These are phyloP conservation scores for Exsudoporus frostii DNA, from an alignment of 768 basidiomycete genomes.

Conservation along the genomic window DNA sequence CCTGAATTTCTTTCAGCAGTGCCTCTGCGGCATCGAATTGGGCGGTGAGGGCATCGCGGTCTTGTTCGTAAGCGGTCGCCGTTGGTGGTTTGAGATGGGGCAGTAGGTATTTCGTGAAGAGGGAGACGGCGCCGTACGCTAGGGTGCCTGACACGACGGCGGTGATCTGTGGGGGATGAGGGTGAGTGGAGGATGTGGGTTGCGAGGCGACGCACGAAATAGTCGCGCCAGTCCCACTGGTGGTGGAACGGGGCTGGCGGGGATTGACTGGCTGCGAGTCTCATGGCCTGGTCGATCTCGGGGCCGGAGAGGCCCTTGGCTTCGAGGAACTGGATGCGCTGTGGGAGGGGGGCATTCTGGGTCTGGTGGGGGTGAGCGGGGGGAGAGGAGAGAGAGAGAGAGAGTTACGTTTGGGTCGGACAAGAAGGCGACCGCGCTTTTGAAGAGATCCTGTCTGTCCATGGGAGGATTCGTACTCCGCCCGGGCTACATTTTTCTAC, in stretches of 20 bases:
- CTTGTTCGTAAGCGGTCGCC: slow-evolving; percentile 84
- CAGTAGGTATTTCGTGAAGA: slow-evolving; percentile 89
- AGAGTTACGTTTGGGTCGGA: slow-evolving; percentile 71
- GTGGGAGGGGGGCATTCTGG: slow-evolving; percentile 72
- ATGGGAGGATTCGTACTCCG: slow-evolving; percentile 33
- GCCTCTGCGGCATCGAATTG: slow-evolving; percentile 90
- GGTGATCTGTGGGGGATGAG: slow-evolving; percentile 65
- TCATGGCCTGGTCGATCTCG: slow-evolving; percentile 86
- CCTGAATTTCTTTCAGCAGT: slow-evolving; percentile 75
- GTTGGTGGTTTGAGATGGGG: slow-evolving; percentile 90
- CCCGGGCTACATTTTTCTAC: slow-evolving; percentile 3
- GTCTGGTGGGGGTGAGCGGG: slow-evolving; percentile 44
- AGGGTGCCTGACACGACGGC: slow-evolving; percentile 86
- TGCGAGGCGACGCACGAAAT: slow-evolving; percentile 67
- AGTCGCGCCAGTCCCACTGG: slow-evolving; percentile 94
- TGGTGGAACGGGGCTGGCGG: slow-evolving; percentile 38
- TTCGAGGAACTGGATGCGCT: slow-evolving; percentile 92
- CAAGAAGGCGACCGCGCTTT: slow-evolving; percentile 82
- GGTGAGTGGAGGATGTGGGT: slow-evolving; percentile 4
- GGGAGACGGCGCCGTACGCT: slow-evolving; percentile 71
- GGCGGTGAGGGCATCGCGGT: slow-evolving; percentile 77
- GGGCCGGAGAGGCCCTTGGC: slow-evolving; percentile 81
- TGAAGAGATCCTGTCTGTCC: slow-evolving; percentile 71
- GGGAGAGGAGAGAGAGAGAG: background rate
- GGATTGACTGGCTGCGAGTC: slow-evolving; percentile 46